Conservation (phyloP, 805 yeast species). For the Priceomyces carsonii region DNA sequence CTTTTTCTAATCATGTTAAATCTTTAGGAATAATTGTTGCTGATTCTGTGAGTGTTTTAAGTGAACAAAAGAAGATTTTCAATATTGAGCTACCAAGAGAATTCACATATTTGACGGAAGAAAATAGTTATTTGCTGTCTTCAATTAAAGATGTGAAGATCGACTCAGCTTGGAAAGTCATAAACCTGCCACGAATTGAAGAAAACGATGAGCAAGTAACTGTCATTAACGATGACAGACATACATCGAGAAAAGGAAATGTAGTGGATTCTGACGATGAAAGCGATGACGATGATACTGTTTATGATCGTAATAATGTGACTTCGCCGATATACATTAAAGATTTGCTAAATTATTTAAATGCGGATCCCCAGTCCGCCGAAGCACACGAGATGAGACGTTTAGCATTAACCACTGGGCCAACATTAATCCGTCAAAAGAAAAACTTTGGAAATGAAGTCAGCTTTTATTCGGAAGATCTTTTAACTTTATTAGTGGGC, state of each 20-base stretch:
- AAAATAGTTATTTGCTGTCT: conserved; percentile 11
- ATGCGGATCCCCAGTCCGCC: conserved; percentile 43
- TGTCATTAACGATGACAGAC: too few relatives aligned
- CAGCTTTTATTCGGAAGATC: conserved; percentile 52
- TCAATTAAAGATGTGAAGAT: too few relatives aligned
- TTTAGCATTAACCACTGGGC: conserved; percentile 51
- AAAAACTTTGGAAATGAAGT: conserved; percentile 62
- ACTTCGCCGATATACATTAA: conserved; percentile 67
- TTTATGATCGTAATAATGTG: conserved; percentile 34
- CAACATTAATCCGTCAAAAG: conserved; percentile 67
- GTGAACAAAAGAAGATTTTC: conserved; percentile 32
- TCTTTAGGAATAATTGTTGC: conserved; percentile 60
- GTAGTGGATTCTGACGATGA: conserved; percentile 27
- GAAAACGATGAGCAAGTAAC: too few relatives aligned
- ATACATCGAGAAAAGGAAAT: too few relatives aligned
- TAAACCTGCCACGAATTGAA: too few relatives aligned
- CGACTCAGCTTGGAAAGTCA: too few relatives aligned
- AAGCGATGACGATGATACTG: conserved; percentile 55
- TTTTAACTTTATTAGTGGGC: conserved; percentile 53
- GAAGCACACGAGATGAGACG: conserved; percentile 50
- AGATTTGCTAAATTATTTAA: conserved; percentile 63
- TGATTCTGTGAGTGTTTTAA: conserved; percentile 43
- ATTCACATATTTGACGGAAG: conserved; percentile 22
- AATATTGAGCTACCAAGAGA: conserved; percentile 19
- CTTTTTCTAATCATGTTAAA: conserved; percentile 47